Evolutionary conservation across 345 rosid species (phyloP), one percentile per base, ranked within the genome.

Genomic region (Eucalyptus grandis): DNA sequence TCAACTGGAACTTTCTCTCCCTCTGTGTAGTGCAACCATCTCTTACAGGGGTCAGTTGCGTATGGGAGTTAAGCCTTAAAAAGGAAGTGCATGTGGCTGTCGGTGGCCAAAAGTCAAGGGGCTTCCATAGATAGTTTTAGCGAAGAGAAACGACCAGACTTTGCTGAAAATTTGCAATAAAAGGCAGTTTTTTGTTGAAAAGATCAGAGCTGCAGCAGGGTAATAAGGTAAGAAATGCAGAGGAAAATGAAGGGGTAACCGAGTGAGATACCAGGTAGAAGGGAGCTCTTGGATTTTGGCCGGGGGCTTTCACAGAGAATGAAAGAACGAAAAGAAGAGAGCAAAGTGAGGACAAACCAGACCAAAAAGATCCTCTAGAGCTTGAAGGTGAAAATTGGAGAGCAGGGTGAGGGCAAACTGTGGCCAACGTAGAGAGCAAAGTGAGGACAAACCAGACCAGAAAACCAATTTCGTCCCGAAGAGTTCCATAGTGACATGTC

Each of bases 141-240:
- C 67, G 0, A 11, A 6, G 67, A 27, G 3, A 60, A 60, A 27
- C 0, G 0, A 27, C 14, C 67, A 3, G 67, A 60, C 67, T 27
- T 11, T 12, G 15, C 31, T 26, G 67, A 60, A 60, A 60, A 60
- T 60, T 60, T 27, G 67, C 67, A 26, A 60, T 6, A 60, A 60
- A 5, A 26, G 31, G 31, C 65, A 58, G 67, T 3, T 60, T 7
- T 11, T 60, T 12, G 67, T 1, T 60, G 2, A 60, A 27, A 60
- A 27, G 14, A 60, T 0, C 56, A 51, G 56, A 51, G 9, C 56
- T 51, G 22, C 22, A 51, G 9, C 9, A 51, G n/a, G 67, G 67
- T 15, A 2, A 6, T 6, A 60, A 26, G 4, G 8, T 3, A 0
- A 11, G 27, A 26, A 26, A 27, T 27, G n/a, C 31, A 26, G 67